Evolutionary conservation across 2,329 filamentous ascomycete species (phyloP).

Genomic region (Beauveria bassiana): DNA sequence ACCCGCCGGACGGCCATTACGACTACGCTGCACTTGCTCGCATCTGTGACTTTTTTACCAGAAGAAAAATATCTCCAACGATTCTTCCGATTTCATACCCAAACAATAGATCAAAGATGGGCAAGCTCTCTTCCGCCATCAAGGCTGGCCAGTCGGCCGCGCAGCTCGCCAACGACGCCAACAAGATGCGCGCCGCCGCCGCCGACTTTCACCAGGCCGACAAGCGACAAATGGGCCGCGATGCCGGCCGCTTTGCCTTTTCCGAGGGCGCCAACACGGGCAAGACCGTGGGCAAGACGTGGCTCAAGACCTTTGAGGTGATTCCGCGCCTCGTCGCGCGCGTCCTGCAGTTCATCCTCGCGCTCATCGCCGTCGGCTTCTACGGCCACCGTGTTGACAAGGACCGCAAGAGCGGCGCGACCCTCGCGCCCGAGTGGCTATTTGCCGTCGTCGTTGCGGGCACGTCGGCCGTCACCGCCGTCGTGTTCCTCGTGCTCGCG

Average conservation of each 20-base stretch:
- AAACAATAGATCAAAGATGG: conserved; percentile 17
- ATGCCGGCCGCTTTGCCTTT: conserved; percentile 26
- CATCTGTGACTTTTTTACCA: background rate
- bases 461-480: conserved; percentile 43
- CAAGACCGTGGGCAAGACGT: conserved; percentile 36
- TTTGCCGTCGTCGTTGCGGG: conserved; percentile 55
- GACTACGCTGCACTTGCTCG: background rate
- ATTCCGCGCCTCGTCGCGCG: conserved; percentile 48
- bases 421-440: conserved; percentile 50
- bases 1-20: background rate
- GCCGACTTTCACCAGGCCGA: conserved; percentile 24
- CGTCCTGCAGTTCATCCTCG: conserved; percentile 62
- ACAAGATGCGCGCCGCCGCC: conserved; percentile 21
- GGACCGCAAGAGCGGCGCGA: conserved; percentile 28
- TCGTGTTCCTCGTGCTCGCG: conserved; percentile 33
- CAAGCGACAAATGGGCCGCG: conserved; percentile 26
- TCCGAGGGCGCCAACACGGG: conserved; percentile 28
- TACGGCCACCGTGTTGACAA: conserved; percentile 55
- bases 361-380: conserved; percentile 59
- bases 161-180: conserved; percentile 23
- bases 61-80: background rate
- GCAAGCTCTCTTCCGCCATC: conserved; percentile 22
- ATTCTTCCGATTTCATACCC: background rate
- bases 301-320: conserved; percentile 37
- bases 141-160: conserved; percentile 27